Base-by-base conservation (phyloP, 1,284 basidiomycete genomes). In the Ustilago tritici region DNA sequence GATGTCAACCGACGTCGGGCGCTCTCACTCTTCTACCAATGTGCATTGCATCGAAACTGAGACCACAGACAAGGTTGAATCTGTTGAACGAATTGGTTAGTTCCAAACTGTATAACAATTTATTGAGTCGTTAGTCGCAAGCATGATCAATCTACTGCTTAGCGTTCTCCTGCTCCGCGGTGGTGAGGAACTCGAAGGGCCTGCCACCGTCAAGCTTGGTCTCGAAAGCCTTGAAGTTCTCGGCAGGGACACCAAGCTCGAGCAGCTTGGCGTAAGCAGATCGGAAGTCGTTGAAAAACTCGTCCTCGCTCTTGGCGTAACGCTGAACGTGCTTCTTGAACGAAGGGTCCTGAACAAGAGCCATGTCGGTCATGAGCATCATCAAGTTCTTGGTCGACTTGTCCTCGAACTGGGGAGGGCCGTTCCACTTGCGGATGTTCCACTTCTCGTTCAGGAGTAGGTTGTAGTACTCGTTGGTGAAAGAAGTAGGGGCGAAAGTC, bases 321-420 rank as follows among this genome's bases (percentile, higher is more conserved):
- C 66, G 65, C 77, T 83, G 70, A 19, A 83, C 84, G 66, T 79
- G 72, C 61, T 78, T 71, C 67, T 78, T 79, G 80, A 86, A 85
- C 54, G 76, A 70, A 46, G 69, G 34, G 72, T 83, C 80, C 80
- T 82, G 65, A 15, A 78, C 67, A 14, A 82, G 60, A 14, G 82
- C 75, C 70, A 83, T 81, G 69, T 85, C 82, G 59, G 83, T 76
- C 61, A 81, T 81, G 53, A 84, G 80, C 95, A 98, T 98, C 95
- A 99, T 98, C 56, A 99, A 89, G 43, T 90, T 88, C 82, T 79
- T 90, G 55, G 95, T 95, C 87, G 91, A 92, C 90, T 93, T 94
- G 89, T 98, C 95, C 88, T 93, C 91, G 72, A 93, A 92, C 88
- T 99, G 96, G 88, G 94, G 95, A 46, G 95, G 95, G 53, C 95